Percentiles rank a stretch among this genome's conserved stretches.
These are phyloP conservation scores for Middelhovenomyces tepae DNA, from an alignment of 805 yeast genomes.

Conservation along the genomic window DNA sequence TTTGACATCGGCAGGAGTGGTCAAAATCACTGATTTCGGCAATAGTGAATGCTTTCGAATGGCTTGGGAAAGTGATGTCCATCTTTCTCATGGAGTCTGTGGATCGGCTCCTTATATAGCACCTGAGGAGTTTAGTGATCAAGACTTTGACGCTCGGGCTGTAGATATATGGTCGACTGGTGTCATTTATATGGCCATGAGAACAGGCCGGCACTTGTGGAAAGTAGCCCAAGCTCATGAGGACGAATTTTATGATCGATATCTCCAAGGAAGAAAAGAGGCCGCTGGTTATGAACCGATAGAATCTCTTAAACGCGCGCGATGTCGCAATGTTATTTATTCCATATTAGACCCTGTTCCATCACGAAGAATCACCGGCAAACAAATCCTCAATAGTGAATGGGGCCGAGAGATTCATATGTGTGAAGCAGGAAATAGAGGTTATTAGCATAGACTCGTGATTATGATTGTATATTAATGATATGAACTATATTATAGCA, in stretches of 20 bases:
- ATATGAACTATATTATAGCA: too few species aligned
- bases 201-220: slow-evolving; percentile 93
- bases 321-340: slow-evolving; percentile 87
- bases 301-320: slow-evolving; percentile 69
- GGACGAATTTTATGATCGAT: slow-evolving; percentile 71
- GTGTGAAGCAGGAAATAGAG: slow-evolving; percentile 56
- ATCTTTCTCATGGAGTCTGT: slow-evolving; percentile 55
- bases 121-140: slow-evolving; percentile 65
- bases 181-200: slow-evolving; percentile 62
- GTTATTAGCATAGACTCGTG: slow-evolving; percentile 7
- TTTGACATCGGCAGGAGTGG: slow-evolving; percentile 52
- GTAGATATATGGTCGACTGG: slow-evolving; percentile 90
- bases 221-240: slow-evolving; percentile 58
- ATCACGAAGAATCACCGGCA: slow-evolving; percentile 71
- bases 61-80: slow-evolving; percentile 71
- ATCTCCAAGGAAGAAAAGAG: slow-evolving; percentile 66
- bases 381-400: slow-evolving; percentile 80
- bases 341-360: slow-evolving; percentile 89
- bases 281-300: slow-evolving; percentile 87
- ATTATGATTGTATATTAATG: too few species aligned
- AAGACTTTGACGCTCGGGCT: slow-evolving; percentile 59
- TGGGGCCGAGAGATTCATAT: slow-evolving; percentile 87
- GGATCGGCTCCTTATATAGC: slow-evolving; percentile 89
- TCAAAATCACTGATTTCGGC: slow-evolving; percentile 78
- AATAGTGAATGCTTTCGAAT: slow-evolving; percentile 83